These are phyloP conservation scores for Alternaria solani DNA, from an alignment of 2,329 filamentous ascomycete genomes.

Conservation along the genomic window DNA sequence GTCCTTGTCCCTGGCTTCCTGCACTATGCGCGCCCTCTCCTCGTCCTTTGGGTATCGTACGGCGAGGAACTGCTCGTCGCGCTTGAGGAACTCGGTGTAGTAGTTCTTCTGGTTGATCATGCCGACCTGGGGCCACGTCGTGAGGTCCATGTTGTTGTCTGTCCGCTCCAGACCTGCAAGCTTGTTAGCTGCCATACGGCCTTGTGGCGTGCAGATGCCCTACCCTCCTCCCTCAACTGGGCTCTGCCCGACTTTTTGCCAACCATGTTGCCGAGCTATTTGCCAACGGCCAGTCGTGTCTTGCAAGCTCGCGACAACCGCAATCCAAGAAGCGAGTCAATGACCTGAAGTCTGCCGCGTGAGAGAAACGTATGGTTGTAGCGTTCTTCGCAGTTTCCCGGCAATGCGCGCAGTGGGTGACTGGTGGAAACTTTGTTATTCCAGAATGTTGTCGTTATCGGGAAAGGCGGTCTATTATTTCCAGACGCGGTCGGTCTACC, in stretches of 20 bases:
- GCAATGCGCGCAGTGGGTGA: background rate
- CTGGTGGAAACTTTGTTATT: background rate
- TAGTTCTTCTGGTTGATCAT: slow-evolving; percentile 99
- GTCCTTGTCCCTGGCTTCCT: slow-evolving; percentile 86
- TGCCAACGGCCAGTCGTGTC: background rate
- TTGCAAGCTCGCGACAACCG: slow-evolving; percentile 10
- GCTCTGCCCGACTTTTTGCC: slow-evolving; percentile 72
- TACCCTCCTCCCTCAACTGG: slow-evolving; percentile 67
- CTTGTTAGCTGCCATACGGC: slow-evolving; percentile 16
- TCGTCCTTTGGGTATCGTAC: slow-evolving; percentile 89
- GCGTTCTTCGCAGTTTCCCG: background rate
- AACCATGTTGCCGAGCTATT: slow-evolving; percentile 59
- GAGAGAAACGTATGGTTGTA: background rate
- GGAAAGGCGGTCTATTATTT: slow-evolving; percentile 14
- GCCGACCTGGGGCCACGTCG: slow-evolving; percentile 88
- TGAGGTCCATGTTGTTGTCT: slow-evolving; percentile 97
- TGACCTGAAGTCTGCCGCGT: slow-evolving; percentile 14
- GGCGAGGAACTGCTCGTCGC: slow-evolving; percentile 94
- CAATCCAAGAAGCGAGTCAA: slow-evolving; percentile 20
- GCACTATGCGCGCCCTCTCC: slow-evolving; percentile 81
- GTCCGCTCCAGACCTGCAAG: slow-evolving; percentile 85
- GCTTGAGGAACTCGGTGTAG: slow-evolving; percentile 92
- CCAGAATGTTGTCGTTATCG: background rate
- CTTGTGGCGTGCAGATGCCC: slow-evolving; percentile 14
- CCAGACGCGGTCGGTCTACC: background rate